Evolutionary conservation across 2,329 filamentous ascomycete species (phyloP), one percentile per base, ranked within the genome.

Genomic region (Penicillium frequentans): DNA sequence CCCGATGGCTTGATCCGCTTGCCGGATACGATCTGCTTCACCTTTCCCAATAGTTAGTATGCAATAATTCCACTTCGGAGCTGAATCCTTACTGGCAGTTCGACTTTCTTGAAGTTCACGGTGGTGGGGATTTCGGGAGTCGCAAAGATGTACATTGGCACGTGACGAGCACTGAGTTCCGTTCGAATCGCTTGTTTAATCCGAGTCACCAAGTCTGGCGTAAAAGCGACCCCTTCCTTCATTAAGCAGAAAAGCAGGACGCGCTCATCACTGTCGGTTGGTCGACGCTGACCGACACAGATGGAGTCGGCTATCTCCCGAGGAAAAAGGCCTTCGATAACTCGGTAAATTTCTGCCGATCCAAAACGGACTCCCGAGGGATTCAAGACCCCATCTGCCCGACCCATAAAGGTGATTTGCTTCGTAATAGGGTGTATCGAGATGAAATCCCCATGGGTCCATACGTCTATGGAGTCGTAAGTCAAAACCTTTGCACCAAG

Each of bases 381-480:
- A 68, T 95, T 95, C 51, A 95, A 75, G 2, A 95, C 90, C 13
- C 90, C 90, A 67, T 95, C 90, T 5, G 81, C 64, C 16, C 70
- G 66, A 14, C 73, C 73, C 24, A 71, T 66, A 46, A 75, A 68
- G 9, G 67, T 54, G 4, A 73, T 53, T 53, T 85, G 82, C 7
- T 85, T 83, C 1, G 90, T 93, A 4, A 75, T 62, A 0, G 90
- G 89, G 67, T 93, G 86, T 14, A 90, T 77, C 35, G 83, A 82
- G 66, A 90, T 86, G 70, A 93, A 93, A 68, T 95, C 91, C 23
- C 90, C 90, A 61, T 95, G 91, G 0, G 89, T 89, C 91, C 90
- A 95, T 1, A 90, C 89, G 54, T 85, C 70, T 69, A 37, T 23
- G 46, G n/a, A 26, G n/a, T 23, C 4, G n/a, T 37, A n/a, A 49